Percentiles rank a stretch among this genome's conserved stretches.
Evolutionary conservation across 768 basidiomycete species (phyloP).

Genomic region (Collybia sordida): DNA sequence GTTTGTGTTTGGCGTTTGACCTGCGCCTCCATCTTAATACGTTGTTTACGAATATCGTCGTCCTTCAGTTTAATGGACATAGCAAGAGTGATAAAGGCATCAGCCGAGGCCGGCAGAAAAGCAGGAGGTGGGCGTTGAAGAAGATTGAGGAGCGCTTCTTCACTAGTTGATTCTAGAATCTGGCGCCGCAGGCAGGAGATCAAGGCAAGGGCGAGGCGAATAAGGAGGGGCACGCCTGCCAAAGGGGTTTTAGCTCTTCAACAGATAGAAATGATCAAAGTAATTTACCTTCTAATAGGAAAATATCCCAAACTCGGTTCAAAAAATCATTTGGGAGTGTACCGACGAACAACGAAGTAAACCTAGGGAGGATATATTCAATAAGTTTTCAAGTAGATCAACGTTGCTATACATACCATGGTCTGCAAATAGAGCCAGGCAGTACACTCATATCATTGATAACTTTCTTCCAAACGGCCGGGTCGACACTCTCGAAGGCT

Average conservation of each 20-base stretch:
- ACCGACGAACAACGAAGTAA: slow-evolving; percentile 69
- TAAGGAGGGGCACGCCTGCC: slow-evolving; percentile 67
- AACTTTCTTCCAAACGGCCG: slow-evolving; percentile 60
- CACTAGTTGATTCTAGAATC: slow-evolving; percentile 50
- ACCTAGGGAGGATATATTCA: slow-evolving; percentile 42
- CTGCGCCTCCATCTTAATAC: slow-evolving; percentile 73
- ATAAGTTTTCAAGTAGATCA: background rate
- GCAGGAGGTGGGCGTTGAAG: slow-evolving; percentile 51
- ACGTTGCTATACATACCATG: slow-evolving; percentile 50
- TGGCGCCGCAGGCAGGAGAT: slow-evolving; percentile 58
- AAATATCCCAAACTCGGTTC: slow-evolving; percentile 80
- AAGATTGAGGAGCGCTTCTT: slow-evolving; percentile 44
- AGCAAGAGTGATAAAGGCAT: slow-evolving; percentile 60
- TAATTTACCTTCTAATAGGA: slow-evolving; percentile 71
- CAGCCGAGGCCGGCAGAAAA: slow-evolving; percentile 59
- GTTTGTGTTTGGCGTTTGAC: slow-evolving; percentile 57
- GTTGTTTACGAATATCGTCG: slow-evolving; percentile 75
- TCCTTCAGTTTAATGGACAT: slow-evolving; percentile 74
- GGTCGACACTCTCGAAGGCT: slow-evolving; percentile 65
- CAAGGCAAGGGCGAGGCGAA: slow-evolving; percentile 72
- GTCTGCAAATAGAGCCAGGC: slow-evolving; percentile 55
- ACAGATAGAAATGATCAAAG: background rate
- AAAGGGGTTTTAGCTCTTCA: slow-evolving; percentile 29
- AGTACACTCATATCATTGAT: slow-evolving; percentile 63
- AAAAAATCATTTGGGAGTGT: slow-evolving; percentile 63